Conservation (phyloP, 805 yeast species). For the Alloascoidea hylecoeti region DNA sequence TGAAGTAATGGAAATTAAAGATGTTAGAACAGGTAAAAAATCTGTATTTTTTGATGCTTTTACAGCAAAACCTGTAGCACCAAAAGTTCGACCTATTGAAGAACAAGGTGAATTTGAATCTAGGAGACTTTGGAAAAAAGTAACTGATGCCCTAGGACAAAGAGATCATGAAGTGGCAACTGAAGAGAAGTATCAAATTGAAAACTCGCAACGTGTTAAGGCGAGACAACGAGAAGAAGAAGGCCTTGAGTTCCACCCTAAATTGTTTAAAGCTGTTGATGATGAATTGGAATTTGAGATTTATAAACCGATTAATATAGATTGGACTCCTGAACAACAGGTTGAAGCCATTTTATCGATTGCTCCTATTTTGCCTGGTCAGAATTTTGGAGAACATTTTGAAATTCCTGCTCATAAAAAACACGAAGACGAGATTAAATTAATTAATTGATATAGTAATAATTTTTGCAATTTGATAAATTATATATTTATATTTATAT, state of each 20-base stretch:
- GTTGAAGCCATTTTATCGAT: conserved; percentile 42
- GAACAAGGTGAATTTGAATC: conserved; percentile 81
- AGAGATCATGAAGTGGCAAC: conserved; percentile 81
- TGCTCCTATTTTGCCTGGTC: conserved; percentile 80
- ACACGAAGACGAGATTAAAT: conserved; percentile 10
- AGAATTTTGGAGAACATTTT: conserved; percentile 47
- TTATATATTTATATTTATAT: no score
- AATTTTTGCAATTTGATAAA: no score
- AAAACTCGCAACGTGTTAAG: conserved; percentile 65
- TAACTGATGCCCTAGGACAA: conserved; percentile 63
- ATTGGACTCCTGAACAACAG: conserved; percentile 36
- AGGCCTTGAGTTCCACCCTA: conserved; percentile 72
- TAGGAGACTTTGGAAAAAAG: conserved; percentile 70
- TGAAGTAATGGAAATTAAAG: conserved; percentile 60
- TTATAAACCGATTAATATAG: conserved; percentile 46
- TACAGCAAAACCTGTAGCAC: conserved; percentile 37
- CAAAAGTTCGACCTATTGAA: conserved; percentile 60
- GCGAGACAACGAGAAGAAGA: conserved; percentile 67
- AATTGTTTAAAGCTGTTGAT: conserved; percentile 42
- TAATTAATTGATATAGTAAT: no score
- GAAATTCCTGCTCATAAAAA: conserved; percentile 56
- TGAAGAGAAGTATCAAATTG: conserved; percentile 75
- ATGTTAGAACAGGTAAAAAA: conserved; percentile 30
- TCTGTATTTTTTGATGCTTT: conserved; percentile 45
- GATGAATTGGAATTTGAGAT: conserved; percentile 46